Base-by-base conservation (phyloP, 495 filamentous ascomycete species). In the Delitschia confertaspora region DNA sequence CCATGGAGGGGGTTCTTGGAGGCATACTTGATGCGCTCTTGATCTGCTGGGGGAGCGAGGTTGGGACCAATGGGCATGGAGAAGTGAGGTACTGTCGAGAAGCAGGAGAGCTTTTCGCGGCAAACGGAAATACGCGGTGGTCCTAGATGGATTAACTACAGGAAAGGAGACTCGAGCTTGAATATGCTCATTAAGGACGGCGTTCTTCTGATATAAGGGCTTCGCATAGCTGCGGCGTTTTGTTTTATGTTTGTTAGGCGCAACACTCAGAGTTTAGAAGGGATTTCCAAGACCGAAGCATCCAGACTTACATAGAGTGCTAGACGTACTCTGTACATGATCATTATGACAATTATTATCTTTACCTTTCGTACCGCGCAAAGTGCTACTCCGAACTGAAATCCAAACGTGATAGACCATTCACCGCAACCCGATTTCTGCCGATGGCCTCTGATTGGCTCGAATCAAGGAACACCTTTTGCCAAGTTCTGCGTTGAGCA, bases 31-130 rank as follows among this genome's bases (percentile, higher is more conserved):
- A 98, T 69, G 91, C 85, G 8, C 79, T 81, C 13, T 74, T 95
- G 21, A 79, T 98, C 13, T 98, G 91, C 67, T 95, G 93, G 75
- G 85, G 82, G 22, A 95, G 83, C 56, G 88, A 95, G 63, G 76
- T 79, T 39, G 77, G 83, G 3, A 74, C 76, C 42, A 69, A 71
- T 40, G 76, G 72, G 10, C 68, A 71, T 21, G 70, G 69, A 14
- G 84, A 86, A 45, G 84, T 81, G 2, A 70, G 73, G 49, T 93
- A 88, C 63, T 94, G 87, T 60, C 76, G 86, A 42, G 86, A 94
- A 60, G 87, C 87, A 32, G 85, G 80, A 16, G 78, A 78, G 63
- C 67, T 93, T 31, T 94, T 93, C 66, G 80, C 81, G 14, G 79
- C 81, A 32, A 43, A 53, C 27, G 37, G 47, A 2, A 7, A 26